These are phyloP conservation scores for Mycena sanguinolenta DNA, from an alignment of 768 basidiomycete species.

Conservation along the genomic window DNA sequence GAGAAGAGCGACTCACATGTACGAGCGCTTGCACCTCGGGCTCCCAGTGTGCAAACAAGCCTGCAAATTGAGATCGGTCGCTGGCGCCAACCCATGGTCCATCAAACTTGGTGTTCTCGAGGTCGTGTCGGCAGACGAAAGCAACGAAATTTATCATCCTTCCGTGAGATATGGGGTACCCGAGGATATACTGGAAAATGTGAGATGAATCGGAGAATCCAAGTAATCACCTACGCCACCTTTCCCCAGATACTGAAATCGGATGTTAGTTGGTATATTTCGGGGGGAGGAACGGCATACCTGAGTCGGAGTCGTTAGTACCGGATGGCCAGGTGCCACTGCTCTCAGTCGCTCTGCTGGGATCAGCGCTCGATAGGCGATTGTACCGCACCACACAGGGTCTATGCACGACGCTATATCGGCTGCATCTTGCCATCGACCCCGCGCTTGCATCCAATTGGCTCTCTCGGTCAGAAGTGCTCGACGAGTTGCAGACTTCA, in stretches of 20 bases:
- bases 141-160: constrained; percentile 74
- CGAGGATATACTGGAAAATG: constrained; percentile 65
- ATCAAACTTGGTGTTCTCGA: constrained; percentile 63
- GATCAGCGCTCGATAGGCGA: constrained; percentile 73
- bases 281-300: constrained; percentile 46
- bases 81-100: constrained; percentile 66
- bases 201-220: constrained; percentile 5
- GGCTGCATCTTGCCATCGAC: constrained; percentile 53
- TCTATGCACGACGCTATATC: constrained; percentile 59
- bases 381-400: constrained; percentile 70
- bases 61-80: constrained; percentile 59
- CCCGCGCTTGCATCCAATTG: constrained; percentile 49
- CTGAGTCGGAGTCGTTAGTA: constrained; percentile 61
- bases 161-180: constrained; percentile 72
- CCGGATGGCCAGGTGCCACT: constrained; percentile 61
- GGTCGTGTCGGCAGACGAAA: constrained; percentile 62
- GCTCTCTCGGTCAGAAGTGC: constrained; percentile 55
- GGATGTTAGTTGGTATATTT: not conserved
- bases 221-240: constrained; percentile 52
- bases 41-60: constrained; percentile 67
- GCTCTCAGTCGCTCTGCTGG: constrained; percentile 60
- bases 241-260: constrained; percentile 68
- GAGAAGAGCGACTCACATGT: constrained; percentile 53
- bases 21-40: constrained; percentile 70
- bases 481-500: constrained; percentile 44